These are phyloP conservation scores for Leccinum sublutescens DNA, from an alignment of 768 basidiomycete genomes.

Conservation along the genomic window DNA sequence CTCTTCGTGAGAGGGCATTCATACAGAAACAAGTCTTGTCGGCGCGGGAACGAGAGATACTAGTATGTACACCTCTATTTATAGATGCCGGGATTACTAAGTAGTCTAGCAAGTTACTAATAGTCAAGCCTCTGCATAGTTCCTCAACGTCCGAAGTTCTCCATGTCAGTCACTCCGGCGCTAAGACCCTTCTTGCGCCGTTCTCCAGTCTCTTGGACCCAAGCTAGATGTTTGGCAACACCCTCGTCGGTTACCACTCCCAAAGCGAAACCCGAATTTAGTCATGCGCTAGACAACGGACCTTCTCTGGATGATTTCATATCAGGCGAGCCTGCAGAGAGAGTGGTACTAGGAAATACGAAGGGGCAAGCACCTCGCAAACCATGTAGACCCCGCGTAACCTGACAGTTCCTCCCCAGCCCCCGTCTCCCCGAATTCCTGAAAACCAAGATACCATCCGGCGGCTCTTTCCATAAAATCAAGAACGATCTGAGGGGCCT, in stretches of 20 bases:
- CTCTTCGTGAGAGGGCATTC: slow-evolving; percentile 83
- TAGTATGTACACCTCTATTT: not conserved
- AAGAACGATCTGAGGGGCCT: slow-evolving; percentile 94
- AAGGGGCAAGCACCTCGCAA: slow-evolving; percentile 48
- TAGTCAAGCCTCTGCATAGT: not conserved
- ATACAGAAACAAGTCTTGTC: slow-evolving; percentile 37
- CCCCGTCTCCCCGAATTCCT: slow-evolving; percentile 85
- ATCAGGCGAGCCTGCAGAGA: slow-evolving; percentile 51
- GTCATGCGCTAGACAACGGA: slow-evolving; percentile 55
- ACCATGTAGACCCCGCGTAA: not conserved
- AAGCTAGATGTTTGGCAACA: slow-evolving; percentile 47
- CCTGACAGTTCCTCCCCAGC: slow-evolving; percentile 37
- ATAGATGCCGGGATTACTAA: slow-evolving; percentile 10
- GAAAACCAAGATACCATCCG: slow-evolving; percentile 90
- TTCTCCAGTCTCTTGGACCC: slow-evolving; percentile 10
- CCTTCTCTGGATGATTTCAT: slow-evolving; percentile 83
- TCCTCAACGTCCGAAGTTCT: not conserved
- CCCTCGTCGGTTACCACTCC: slow-evolving; percentile 34
- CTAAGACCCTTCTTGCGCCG: slow-evolving; percentile 16
- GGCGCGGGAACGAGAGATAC: slow-evolving; percentile 1
- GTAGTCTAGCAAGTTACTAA: not conserved
- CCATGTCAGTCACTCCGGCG: slow-evolving; percentile 12
- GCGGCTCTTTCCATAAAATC: slow-evolving; percentile 84
- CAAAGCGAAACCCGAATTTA: slow-evolving; percentile 43
- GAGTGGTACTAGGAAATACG: slow-evolving; percentile 70